Evolutionary conservation across 2,329 filamentous ascomycete species (phyloP).

Genomic region (Pezicula neosporulosa): DNA sequence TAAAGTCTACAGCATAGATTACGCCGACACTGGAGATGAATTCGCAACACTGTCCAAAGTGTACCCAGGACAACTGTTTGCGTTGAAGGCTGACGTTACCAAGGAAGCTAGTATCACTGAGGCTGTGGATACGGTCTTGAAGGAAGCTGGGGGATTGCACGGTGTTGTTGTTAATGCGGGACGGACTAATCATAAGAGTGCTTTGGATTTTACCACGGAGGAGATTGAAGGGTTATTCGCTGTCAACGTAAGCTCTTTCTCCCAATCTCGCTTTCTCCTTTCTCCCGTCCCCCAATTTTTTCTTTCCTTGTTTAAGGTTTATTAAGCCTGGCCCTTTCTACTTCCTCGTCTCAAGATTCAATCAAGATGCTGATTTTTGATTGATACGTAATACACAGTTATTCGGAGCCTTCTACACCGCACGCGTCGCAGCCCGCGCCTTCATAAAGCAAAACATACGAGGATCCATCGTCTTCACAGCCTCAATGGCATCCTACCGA

Average conservation of each 20-base stretch:
- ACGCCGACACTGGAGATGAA: constrained; percentile 38
- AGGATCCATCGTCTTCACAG: constrained; percentile 42
- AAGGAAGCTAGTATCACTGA: constrained; percentile 39
- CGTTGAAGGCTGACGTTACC: constrained; percentile 43
- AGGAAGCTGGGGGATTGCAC: constrained; percentile 39
- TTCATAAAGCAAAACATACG: constrained; percentile 42
- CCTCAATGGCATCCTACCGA: constrained; percentile 42
- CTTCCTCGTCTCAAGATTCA: background rate
- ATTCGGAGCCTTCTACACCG: constrained; percentile 41
- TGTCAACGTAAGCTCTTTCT: constrained; percentile 38
- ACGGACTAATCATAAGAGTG: constrained; percentile 47
- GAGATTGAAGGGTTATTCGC: constrained; percentile 41
- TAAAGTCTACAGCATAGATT: constrained; percentile 43
- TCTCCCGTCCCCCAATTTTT: no score
- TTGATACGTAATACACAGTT: constrained; percentile 19
- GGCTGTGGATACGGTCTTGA: constrained; percentile 41
- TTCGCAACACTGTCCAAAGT: constrained; percentile 34
- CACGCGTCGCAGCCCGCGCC: constrained; percentile 36
- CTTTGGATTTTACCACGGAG: constrained; percentile 44
- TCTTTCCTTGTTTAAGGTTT: no score
- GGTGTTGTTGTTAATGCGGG: constrained; percentile 50
- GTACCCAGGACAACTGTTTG: constrained; percentile 36
- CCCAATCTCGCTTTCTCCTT: no score
- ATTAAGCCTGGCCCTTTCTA: no score
- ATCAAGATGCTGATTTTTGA: background rate